Evolutionary conservation across 371 early-diverging fungal species (phyloP).

Genomic region (Batkoa obscura): DNA sequence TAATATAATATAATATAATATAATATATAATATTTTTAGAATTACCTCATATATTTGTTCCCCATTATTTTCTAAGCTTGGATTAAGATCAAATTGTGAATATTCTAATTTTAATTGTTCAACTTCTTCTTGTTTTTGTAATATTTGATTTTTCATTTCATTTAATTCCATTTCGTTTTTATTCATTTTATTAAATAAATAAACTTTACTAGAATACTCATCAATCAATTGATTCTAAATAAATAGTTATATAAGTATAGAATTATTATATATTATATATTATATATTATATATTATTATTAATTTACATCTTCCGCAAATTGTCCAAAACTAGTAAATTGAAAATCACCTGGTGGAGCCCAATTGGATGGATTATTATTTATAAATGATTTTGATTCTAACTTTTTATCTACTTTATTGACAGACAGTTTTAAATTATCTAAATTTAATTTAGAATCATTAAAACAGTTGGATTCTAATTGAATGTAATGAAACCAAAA

Average conservation of each 20-base stretch:
- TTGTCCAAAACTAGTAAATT: not conserved
- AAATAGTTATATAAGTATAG: not conserved
- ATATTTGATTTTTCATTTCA: conserved; percentile 14
- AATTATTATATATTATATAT: not conserved
- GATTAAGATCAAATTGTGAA: not conserved
- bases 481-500: conserved; percentile 24
- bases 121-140: conserved; percentile 20
- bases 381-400: not conserved
- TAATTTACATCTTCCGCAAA: conserved; percentile 1
- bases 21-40: not conserved
- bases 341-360: not conserved
- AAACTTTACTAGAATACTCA: conserved; percentile 31
- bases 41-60: too few relatives aligned
- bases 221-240: conserved; percentile 25
- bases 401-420: not conserved
- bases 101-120: conserved; percentile 4
- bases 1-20: not conserved
- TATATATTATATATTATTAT: not conserved
- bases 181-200: conserved; percentile 35
- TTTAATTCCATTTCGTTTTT: conserved; percentile 27
- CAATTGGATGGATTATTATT: not conserved
- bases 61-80: not conserved
- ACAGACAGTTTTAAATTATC: conserved; percentile 22
- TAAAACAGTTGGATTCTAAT: conserved; percentile 13
- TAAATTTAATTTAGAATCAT: conserved; percentile 15